Evolutionary conservation across 805 yeast genomes (phyloP), one percentile per base, ranked within the genome.

Genomic region (Yarrowia divulgata): DNA sequence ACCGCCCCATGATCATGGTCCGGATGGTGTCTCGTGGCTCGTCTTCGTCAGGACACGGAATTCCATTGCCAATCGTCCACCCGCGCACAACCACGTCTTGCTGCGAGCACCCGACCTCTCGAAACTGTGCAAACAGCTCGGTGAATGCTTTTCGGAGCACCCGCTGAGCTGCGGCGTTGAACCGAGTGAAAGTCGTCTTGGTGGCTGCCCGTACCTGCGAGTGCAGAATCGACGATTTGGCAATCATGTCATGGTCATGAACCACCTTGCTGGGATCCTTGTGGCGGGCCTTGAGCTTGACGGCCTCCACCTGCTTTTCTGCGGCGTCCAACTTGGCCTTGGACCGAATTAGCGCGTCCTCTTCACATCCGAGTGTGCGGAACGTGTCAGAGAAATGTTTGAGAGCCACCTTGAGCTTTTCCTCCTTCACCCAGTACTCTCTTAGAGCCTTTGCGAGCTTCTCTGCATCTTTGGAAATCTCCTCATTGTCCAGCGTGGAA

Each of bases 211-310:
- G 34, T 8, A 63, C 68, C 29, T 63, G 68, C 48, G 68, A 63
- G 57, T 63, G 68, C 23, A 63, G 57, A 48, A 63, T 63, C 14
- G 68, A 48, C 39, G 68, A 63, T 48, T 63, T 63, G 34, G 68
- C 57, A 12, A 63, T 40, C 68, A 63, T 63, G n/a, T 63, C 57
- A 39, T 63, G 55, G 29, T 49, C 57, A 6, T 48, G 57, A 14
- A 63, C 32, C 32, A 40, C 48, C 39, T 63, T 49, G 39, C 48
- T 48, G 45, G 68, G 45, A 29, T 63, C 57, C 57, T 63, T 63
- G 48, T 49, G 23, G 32, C 68, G 68, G 1, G 57, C 68, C 57
- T 63, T 63, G 55, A 63, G 57, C 9, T 63, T 63, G 37, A 63
- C 57, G 23, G 68, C 57, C 19, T 63, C 68, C 13, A 63, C 68